Evolutionary conservation across 768 basidiomycete genomes (phyloP).

Genomic region (Phlebiopsis flavidoalba): DNA sequence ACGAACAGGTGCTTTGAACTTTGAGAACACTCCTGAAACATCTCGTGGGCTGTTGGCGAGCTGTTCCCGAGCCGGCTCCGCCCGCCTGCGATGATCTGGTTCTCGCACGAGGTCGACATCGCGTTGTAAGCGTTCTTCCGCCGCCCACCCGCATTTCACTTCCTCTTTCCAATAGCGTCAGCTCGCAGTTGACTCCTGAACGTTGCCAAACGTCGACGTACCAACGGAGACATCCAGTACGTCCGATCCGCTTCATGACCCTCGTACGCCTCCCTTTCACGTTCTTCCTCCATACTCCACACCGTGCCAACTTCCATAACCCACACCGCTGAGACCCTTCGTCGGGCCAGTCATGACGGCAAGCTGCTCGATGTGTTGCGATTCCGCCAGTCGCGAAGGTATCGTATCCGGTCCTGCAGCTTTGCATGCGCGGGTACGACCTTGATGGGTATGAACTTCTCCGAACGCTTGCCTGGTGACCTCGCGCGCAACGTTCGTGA

Average conservation of each 20-base stretch:
- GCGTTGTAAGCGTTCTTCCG: constrained; percentile 98
- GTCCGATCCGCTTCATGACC: constrained; percentile 95
- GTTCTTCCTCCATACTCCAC: constrained; percentile 99
- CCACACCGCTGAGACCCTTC: constrained; percentile 70
- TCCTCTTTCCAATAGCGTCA: constrained; percentile 54
- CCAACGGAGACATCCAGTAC: constrained; percentile 91
- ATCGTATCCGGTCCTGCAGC: constrained; percentile 81
- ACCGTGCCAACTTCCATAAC: constrained; percentile 76
- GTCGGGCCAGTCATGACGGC: constrained; percentile 97
- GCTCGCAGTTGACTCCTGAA: constrained; percentile 3
- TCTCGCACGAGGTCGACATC: constrained; percentile 92
- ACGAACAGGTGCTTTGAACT: constrained; percentile 96
- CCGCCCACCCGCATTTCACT: constrained; percentile 97
- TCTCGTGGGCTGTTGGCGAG: constrained; percentile 97
- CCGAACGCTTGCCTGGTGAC: constrained; percentile 83
- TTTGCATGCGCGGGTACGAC: constrained; percentile 87
- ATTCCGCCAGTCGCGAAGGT: constrained; percentile 91
- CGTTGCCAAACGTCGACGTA: constrained; percentile 31
- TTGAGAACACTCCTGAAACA: constrained; percentile 99
- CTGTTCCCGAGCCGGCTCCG: constrained; percentile 91
- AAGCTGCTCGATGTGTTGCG: constrained; percentile 95
- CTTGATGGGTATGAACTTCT: constrained; percentile 97
- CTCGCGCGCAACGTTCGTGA: constrained; percentile 74
- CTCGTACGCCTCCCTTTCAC: constrained; percentile 95
- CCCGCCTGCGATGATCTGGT: constrained; percentile 93